Base-by-base conservation (phyloP, 805 yeast species). In the Metschnikowia reukaufii region DNA sequence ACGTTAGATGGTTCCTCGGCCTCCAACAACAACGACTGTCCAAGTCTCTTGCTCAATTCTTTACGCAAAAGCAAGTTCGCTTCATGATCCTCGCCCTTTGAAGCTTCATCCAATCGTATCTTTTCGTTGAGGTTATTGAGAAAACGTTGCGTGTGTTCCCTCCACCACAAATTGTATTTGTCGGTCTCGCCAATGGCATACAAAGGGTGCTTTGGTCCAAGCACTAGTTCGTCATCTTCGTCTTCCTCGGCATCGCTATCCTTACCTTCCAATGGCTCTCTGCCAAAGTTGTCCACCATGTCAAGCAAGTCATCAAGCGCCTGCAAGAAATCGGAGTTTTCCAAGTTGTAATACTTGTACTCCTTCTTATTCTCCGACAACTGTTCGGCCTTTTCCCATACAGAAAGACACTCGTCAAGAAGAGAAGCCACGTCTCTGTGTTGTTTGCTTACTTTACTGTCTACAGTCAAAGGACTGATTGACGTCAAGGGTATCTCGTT, bases 291-390 rank as follows among this genome's bases (percentile, higher is more conserved):
- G 51, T 79, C 81, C 27, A 83, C 72, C 49, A 86, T 78, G 47
- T 85, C 91, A 27, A 86, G 64, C 49, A 85, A 66, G 61, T 85
- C 92, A 61, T 86, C 87, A 38, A 83, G 66, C 1, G 80, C 73
- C 44, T 79, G 77, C 52, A 86, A 67, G 27, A 78, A 72, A 47
- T 79, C 83, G 47, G 77, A 74, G 38, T 66, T 70, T 23, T 78
- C 74, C 12, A 63, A 63, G 44, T 70, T 67, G 41, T 73, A 65
- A 45, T 68, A 60, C 1, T 62, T 60, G 47, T 63, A 66, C 10
- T 61, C 52, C 17, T 64, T 39, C 46, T 53, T 44, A 31, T 49
- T 38, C 18, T 60, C 50, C 1, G 73, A 64, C 20, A 52, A 45
- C 4, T 56, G 44, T 39, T 74, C 74, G 2, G 78, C 83, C 5